These are phyloP conservation scores for Pseudonitzschia multiseries DNA, from an alignment of 108 stramenopile species.

Conservation along the genomic window DNA sequence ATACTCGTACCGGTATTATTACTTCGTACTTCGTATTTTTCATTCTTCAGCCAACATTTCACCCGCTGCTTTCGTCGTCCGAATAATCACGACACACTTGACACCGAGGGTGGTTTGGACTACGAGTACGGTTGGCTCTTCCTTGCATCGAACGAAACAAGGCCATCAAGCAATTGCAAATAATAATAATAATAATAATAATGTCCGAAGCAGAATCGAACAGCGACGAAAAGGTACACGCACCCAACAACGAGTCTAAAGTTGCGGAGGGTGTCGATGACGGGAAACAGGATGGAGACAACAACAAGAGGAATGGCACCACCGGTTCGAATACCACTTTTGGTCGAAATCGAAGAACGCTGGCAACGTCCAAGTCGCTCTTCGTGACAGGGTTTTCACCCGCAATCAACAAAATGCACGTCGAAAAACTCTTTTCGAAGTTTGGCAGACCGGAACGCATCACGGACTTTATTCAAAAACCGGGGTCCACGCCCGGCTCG, in stretches of 20 bases:
- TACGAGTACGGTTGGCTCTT: no score
- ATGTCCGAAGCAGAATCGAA: background rate
- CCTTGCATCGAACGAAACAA: background rate
- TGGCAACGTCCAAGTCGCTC: conserved; percentile 4
- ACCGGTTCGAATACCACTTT: background rate
- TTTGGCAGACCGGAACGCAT: conserved; percentile 8
- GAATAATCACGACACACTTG: no score
- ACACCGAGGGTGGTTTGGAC: no score
- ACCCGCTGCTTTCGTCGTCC: no score
- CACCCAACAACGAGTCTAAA: background rate
- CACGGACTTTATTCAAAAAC: background rate
- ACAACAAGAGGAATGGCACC: background rate
- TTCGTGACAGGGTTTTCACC: conserved; percentile 17
- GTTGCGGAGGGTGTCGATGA: background rate
- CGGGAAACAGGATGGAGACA: background rate
- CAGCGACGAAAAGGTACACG: background rate
- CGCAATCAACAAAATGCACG: background rate
- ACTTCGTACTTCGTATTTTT: no score
- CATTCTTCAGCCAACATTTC: no score
- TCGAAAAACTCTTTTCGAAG: conserved; percentile 9
- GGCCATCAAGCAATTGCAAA: background rate
- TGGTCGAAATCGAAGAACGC: background rate
- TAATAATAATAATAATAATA: no score
- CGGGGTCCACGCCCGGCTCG: background rate
- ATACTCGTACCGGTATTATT: no score